A percentile compares a stretch with the other conserved stretches of the same genome.
These are phyloP conservation scores for Sonneratia alba DNA, from an alignment of 345 rosid genomes.

Conservation along the genomic window DNA sequence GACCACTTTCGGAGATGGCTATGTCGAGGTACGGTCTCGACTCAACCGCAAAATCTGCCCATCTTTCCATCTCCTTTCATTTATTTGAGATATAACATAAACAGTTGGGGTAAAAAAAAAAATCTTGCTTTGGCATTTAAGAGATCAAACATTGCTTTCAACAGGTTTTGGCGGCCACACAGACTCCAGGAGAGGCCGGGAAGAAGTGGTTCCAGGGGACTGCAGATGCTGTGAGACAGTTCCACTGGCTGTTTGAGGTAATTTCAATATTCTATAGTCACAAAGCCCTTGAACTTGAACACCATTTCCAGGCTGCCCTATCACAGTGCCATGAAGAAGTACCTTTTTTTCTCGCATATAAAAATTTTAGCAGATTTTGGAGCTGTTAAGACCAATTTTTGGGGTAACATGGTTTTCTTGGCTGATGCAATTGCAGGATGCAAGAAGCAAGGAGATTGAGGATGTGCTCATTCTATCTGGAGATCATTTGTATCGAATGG, in stretches of 20 bases:
- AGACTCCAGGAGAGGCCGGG: conserved; percentile 87
- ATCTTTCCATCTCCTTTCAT: neutral
- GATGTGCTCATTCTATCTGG: conserved; percentile 91
- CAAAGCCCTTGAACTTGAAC: neutral
- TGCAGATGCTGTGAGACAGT: conserved; percentile 93
- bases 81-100: neutral
- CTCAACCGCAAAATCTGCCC: neutral
- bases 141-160: neutral
- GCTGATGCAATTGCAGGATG: conserved; percentile 29
- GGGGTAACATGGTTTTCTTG: neutral
- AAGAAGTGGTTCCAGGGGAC: conserved; percentile 96
- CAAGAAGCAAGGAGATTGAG: conserved; percentile 72
- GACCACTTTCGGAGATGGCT: conserved; percentile 74
- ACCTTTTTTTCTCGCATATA: neutral
- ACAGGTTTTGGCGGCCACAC: conserved; percentile 89
- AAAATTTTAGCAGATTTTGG: neutral
- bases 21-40: conserved; percentile 43
- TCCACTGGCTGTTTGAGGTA: conserved; percentile 98
- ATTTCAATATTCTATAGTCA: neutral
- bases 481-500: conserved; percentile 91
- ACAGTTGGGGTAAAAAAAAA: neutral
- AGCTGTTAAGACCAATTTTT: too few relatives aligned
- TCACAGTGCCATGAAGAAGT: neutral
- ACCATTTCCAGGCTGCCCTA: neutral
- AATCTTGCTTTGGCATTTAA: neutral